Evolutionary conservation across 1,284 basidiomycete species (phyloP).

Genomic region (Ustilago shanxiensis): DNA sequence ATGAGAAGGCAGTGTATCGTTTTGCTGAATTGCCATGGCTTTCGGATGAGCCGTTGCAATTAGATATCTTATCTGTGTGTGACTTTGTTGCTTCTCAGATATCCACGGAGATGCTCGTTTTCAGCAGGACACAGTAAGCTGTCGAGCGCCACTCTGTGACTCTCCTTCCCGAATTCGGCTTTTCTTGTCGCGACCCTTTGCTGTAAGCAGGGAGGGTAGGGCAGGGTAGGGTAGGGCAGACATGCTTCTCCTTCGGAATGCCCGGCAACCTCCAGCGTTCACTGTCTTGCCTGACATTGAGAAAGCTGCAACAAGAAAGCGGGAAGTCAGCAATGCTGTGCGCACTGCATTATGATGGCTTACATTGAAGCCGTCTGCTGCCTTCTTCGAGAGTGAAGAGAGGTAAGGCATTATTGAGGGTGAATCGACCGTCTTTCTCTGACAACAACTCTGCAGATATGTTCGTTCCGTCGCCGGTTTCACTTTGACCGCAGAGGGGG

Average conservation of each 20-base stretch:
- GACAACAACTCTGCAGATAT: not conserved
- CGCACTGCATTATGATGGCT: not conserved
- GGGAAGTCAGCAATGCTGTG: not conserved
- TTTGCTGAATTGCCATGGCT: too few species aligned
- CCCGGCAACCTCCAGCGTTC: not conserved
- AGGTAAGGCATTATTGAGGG: not conserved
- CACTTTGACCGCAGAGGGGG: constrained; percentile 2
- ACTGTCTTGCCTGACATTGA: too few species aligned
- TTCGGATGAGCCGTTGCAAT: not conserved
- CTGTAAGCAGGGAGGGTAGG: too few species aligned
- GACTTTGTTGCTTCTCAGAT: not conserved
- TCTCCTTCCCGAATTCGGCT: not conserved
- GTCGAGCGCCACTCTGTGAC: not conserved
- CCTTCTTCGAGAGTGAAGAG: not conserved
- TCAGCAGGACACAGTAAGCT: not conserved
- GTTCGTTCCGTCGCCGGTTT: constrained; percentile 11
- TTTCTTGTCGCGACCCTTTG: not conserved
- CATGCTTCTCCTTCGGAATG: not conserved
- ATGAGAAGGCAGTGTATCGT: too few species aligned
- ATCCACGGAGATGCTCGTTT: not conserved
- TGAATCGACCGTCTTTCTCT: not conserved
- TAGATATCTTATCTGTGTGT: too few species aligned
- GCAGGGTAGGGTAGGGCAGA: too few species aligned
- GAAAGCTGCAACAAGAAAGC: not conserved
- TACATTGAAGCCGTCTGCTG: not conserved